Evolutionary conservation across 192 early-diverging fungal species (phyloP), one percentile per base, ranked within the genome.

Genomic region (Podila minutissima): DNA sequence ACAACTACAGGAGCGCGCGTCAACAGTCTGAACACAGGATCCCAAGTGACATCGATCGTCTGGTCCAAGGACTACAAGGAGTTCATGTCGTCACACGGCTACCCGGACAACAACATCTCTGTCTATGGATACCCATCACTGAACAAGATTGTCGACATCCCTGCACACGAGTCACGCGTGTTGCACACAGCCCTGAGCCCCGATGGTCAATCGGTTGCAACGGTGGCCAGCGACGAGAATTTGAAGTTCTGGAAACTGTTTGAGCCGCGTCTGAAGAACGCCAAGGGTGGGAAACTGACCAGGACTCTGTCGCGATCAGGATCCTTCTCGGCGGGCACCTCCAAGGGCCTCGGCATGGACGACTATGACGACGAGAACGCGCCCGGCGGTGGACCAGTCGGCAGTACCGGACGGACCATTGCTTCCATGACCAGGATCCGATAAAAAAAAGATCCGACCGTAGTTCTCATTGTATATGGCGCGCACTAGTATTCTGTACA

Each of bases 211-310:
- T 90, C 91, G 5, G 88, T 99, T 17, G 96, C 97, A 8, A 98
- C 95, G 5, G 93, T 95, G 2, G 93, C 97, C 20, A 93, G 94
- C 59, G 98, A 99, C 82, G 95, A 97, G 67, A 97, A 94, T 37
- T 83, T 99, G 60, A 94, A 97, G 73, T 98, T 99, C 83, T 99
- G 98, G 98, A 93, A 89, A 65, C 82, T 98, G 37, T 99, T 96
- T 84, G 92, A 94, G 59, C 72, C 31, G 35, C 31, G 64, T 26
- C 31, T 35, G 8, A 75, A 64, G 53, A 69, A 49, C 20, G 64
- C 67, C 8, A 70, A 74, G 57, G 59, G 69, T 8, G 66, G 59
- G 28, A 75, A 60, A 32, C 19, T 64, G 2, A 62, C 37, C 7
- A 29, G 33, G 10, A 62, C 60, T 5, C 11, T 67, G 15, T 37